Percentiles rank a stretch among this genome's conserved stretches.
Evolutionary conservation across 2,329 filamentous ascomycete species (phyloP).

Genomic region (Myotisia sp.): DNA sequence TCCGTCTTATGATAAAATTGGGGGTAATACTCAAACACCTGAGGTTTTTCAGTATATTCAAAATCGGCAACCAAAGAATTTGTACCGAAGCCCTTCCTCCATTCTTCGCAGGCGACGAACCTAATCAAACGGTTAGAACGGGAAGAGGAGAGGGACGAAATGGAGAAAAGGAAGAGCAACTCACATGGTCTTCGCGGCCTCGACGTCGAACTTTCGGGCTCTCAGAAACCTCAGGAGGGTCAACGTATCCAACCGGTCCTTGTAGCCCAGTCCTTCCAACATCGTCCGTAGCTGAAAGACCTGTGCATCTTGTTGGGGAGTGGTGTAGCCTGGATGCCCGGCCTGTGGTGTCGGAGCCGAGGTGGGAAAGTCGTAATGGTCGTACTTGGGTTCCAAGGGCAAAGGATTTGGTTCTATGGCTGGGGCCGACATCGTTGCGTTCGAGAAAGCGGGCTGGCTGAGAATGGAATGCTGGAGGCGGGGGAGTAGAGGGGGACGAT

Average conservation of each 20-base stretch:
- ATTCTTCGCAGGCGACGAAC: slow-evolving; percentile 82
- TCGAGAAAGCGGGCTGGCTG: background rate
- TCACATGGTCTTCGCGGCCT: slow-evolving; percentile 74
- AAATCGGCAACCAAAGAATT: slow-evolving; percentile 68
- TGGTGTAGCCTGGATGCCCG: slow-evolving; percentile 82
- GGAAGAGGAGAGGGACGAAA: background rate
- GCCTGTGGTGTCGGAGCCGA: slow-evolving; percentile 53
- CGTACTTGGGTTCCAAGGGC: slow-evolving; percentile 73
- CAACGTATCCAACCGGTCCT: slow-evolving; percentile 75
- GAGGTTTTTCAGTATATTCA: slow-evolving; percentile 70
- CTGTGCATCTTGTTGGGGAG: slow-evolving; percentile 73
- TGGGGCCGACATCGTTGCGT: slow-evolving; percentile 4
- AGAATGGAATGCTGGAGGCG: background rate
- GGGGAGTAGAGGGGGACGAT: background rate
- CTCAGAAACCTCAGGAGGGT: slow-evolving; percentile 86
- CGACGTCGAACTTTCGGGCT: slow-evolving; percentile 88
- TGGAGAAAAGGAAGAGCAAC: slow-evolving; percentile 20
- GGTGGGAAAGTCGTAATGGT: slow-evolving; percentile 86
- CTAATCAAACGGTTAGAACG: slow-evolving; percentile 35
- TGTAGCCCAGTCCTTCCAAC: slow-evolving; percentile 73
- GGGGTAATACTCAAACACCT: slow-evolving; percentile 83
- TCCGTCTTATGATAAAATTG: slow-evolving; percentile 91
- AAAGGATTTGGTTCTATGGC: slow-evolving; percentile 25
- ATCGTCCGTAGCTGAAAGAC: slow-evolving; percentile 70
- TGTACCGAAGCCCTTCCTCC: slow-evolving; percentile 75